Base-by-base conservation (phyloP, 768 basidiomycete genomes). In the Kwoniella shandongensis region DNA sequence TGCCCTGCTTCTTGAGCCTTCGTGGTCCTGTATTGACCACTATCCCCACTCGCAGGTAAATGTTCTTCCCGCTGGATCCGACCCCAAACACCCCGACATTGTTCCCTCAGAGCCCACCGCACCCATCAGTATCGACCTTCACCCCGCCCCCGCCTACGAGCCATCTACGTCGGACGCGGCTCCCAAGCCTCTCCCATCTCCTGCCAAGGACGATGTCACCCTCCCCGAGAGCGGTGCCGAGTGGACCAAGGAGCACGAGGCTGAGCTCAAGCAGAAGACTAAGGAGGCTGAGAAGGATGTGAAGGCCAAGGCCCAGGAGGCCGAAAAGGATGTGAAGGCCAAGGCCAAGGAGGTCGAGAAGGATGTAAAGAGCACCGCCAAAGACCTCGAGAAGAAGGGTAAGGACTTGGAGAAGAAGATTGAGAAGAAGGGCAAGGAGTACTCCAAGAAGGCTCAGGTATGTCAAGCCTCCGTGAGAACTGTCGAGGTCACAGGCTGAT, bases 301-400 rank as follows among this genome's bases (percentile, higher is more conserved):
- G 39, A 74, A 81, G 47, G 79, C 82, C 54, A 83, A 84, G 63
- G 80, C 81, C n/a, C 62, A 76, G 40, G 78, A 83, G 58, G 61
- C 80, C 1, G 49, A 41, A 13, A 57, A 51, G 32, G 54, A 65
- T 18, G 58, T 27, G 26, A 54, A 59, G 40, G 36, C 41, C n/a
- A 48, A 45, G 25, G 50, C 55, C 25, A 47, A 58, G 44, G 44
- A 60, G 38, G 44, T 57, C n/a, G 56, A 39, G 15, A 44, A 57
- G 27, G 36, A 57, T 6, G 54, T 45, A 26, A 55, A 57, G 11
- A 38, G 30, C 12, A 30, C 45, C n/a, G 54, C 55, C 15, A 48
- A 56, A 25, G 57, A 73, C 51, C 54, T 49, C 5, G 59, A 64
- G 48, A 61, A 73, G 59, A 66, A 70, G 58, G 69, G 29, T 25